Percentiles rank a stretch among this genome's conserved stretches.
phyloP scores from a whole-genome alignment of 75 land plant species.

The Pinus taeda region DNA sequence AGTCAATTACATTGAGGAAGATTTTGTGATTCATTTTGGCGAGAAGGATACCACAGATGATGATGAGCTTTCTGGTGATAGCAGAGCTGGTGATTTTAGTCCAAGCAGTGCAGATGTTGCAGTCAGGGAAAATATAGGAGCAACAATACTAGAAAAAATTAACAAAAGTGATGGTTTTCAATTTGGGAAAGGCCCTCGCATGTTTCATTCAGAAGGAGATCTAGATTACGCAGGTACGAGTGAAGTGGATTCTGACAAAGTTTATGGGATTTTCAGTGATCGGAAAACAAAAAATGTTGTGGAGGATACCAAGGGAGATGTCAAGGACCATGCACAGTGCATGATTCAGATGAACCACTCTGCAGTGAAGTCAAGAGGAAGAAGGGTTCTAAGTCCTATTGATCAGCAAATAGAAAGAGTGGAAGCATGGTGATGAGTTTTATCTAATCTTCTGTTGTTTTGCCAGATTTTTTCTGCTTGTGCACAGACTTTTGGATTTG shows the following conservation, averaged over 20 bases:
- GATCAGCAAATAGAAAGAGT: conserved; percentile 50
- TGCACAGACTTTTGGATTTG: too few species aligned
- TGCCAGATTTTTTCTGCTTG: too few species aligned
- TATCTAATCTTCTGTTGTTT: background rate
- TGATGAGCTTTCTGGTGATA: conserved; percentile 5
- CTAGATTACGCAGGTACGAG: conserved; percentile 20
- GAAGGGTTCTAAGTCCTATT: conserved; percentile 28
- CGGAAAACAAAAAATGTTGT: conserved; percentile 1
- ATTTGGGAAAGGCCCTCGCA: conserved; percentile 13
- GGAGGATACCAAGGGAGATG: background rate
- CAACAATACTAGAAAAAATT: background rate
- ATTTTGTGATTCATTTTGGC: conserved; percentile 43
- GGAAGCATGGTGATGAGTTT: conserved; percentile 38
- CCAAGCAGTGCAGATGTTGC: conserved; percentile 4
- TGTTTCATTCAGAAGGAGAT: conserved; percentile 22
- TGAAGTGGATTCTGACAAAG: conserved; percentile 22
- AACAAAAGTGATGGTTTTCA: background rate
- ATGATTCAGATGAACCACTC: conserved; percentile 6
- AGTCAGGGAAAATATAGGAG: background rate
- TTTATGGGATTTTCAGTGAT: background rate
- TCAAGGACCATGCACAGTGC: background rate
- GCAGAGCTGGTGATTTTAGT: conserved; percentile 11
- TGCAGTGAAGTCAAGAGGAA: conserved; percentile 8
- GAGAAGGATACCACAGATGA: conserved; percentile 19
- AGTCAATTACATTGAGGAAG: conserved; percentile 39